Percentiles rank a stretch among this genome's conserved stretches.
Conservation (phyloP, 352 stramenopile genomes). For the Globisporangium okanoganense region DNA sequence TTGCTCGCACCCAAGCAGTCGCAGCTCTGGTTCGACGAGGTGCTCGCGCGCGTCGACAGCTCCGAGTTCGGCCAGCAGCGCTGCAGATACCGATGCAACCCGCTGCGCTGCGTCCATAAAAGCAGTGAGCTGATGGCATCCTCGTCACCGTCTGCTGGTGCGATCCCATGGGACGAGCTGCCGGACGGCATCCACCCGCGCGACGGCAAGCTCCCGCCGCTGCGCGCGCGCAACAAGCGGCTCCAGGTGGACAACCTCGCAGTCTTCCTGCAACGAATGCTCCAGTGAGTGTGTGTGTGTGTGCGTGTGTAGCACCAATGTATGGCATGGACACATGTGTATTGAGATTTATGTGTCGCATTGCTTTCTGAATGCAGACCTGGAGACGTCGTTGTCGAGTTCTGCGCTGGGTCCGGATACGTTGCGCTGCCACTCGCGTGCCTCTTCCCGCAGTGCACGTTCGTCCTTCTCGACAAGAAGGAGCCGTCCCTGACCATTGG, state of each 20-base stretch:
- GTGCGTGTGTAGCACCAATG: background rate
- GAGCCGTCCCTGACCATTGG: conserved; percentile 70
- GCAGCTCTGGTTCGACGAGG: conserved; percentile 70
- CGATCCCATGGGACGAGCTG: conserved; percentile 63
- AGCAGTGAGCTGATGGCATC: background rate
- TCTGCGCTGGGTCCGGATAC: conserved; percentile 76
- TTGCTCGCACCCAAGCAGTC: conserved; percentile 41
- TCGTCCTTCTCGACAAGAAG: conserved; percentile 81
- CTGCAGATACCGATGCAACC: conserved; percentile 55
- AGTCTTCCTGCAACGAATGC: conserved; percentile 58
- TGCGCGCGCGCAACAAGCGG: conserved; percentile 63
- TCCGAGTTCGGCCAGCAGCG: conserved; percentile 29
- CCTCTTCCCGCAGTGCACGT: conserved; percentile 67
- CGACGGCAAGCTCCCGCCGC: conserved; percentile 51
- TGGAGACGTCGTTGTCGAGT: conserved; percentile 78
- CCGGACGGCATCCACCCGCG: conserved; percentile 64
- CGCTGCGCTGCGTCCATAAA: conserved; percentile 42
- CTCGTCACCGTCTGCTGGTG: background rate
- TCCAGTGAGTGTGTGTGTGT: conserved; percentile 37
- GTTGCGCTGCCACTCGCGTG: conserved; percentile 70
- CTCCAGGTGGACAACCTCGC: conserved; percentile 79
- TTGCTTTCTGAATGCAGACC: conserved; percentile 24
- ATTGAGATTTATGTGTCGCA: conserved; percentile 1
- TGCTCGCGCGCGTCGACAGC: conserved; percentile 51
- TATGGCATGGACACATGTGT: background rate